phyloP scores from a whole-genome alignment of 768 basidiomycete genomes.

The Trametes coccinea region DNA sequence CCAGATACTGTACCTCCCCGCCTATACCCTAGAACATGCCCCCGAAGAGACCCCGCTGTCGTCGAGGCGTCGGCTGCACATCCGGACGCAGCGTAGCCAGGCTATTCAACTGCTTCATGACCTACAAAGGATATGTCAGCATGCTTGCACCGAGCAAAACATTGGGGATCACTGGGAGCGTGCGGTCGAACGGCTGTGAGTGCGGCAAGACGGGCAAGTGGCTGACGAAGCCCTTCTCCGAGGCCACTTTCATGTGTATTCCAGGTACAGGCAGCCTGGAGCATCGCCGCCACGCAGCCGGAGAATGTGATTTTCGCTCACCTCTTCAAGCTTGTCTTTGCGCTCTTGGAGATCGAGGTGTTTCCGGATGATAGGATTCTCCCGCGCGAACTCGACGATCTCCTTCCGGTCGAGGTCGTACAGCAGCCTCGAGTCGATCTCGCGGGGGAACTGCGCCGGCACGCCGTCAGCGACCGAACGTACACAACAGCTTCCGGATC shows the following conservation, averaged over 20 bases:
- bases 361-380: constrained; percentile 85
- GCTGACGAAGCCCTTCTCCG: too few relatives aligned
- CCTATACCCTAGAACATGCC: constrained; percentile 48
- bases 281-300: not conserved
- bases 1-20: not conserved
- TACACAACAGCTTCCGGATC: not conserved
- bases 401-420: constrained; percentile 93
- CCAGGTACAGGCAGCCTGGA: too few relatives aligned
- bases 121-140: constrained; percentile 44
- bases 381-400: constrained; percentile 88
- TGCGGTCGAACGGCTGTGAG: too few relatives aligned
- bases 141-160: constrained; percentile 1
- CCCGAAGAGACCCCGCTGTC: constrained; percentile 79
- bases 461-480: not conserved
- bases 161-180: too few relatives aligned
- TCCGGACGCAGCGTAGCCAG: constrained; percentile 87
- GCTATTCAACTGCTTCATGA: constrained; percentile 94
- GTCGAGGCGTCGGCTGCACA: constrained; percentile 68
- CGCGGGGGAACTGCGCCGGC: constrained; percentile 85
- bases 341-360: constrained; percentile 95
- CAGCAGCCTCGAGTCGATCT: constrained; percentile 91
- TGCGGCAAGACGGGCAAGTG: too few relatives aligned
- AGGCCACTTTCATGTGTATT: too few relatives aligned
- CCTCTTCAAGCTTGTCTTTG: constrained; percentile 97
- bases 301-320: constrained; percentile 31